phyloP scores from a whole-genome alignment of 139 green algal species.

The Coccomyxa sp. region DNA sequence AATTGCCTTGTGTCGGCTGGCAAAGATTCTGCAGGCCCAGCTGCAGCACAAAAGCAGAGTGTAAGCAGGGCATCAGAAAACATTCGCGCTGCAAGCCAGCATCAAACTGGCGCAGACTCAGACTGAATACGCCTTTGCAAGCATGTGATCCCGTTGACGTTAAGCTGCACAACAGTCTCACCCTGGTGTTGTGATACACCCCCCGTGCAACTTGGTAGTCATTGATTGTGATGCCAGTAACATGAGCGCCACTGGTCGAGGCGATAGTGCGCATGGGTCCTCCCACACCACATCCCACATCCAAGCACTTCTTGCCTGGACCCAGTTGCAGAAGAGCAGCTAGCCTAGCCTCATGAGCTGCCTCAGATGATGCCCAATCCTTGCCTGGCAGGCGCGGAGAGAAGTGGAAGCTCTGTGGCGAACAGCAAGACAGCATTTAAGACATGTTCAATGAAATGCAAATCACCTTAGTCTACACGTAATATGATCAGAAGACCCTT shows the following conservation, averaged over 20 bases:
- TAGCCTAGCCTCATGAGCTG: constrained; percentile 84
- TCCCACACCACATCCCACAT: constrained; percentile 95
- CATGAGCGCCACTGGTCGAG: constrained; percentile 62
- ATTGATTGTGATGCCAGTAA: constrained; percentile 97
- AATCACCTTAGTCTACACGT: no score
- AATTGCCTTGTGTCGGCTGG: constrained; percentile 87
- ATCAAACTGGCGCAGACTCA: no score
- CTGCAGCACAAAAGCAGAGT: constrained; percentile 28
- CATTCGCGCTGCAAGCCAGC: no score
- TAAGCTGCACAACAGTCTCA: constrained; percentile 17
- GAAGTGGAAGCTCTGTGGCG: constrained; percentile 91
- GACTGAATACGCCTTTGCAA: no score
- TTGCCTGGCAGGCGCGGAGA: constrained; percentile 81
- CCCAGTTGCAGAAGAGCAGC: constrained; percentile 34
- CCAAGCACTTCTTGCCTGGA: constrained; percentile 56
- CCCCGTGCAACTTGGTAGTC: constrained; percentile 90
- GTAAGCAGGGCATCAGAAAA: background rate
- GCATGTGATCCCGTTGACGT: no score
- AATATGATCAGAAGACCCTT: no score
- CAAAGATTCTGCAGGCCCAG: constrained; percentile 67
- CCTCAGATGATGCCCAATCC: constrained; percentile 60
- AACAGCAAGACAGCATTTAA: background rate
- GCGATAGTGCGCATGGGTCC: constrained; percentile 96
- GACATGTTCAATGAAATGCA: no score
- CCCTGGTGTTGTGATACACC: constrained; percentile 70